Percentiles rank a stretch among this genome's conserved stretches.
Conservation (phyloP, 805 yeast genomes). For the Saturnispora mendoncae region DNA sequence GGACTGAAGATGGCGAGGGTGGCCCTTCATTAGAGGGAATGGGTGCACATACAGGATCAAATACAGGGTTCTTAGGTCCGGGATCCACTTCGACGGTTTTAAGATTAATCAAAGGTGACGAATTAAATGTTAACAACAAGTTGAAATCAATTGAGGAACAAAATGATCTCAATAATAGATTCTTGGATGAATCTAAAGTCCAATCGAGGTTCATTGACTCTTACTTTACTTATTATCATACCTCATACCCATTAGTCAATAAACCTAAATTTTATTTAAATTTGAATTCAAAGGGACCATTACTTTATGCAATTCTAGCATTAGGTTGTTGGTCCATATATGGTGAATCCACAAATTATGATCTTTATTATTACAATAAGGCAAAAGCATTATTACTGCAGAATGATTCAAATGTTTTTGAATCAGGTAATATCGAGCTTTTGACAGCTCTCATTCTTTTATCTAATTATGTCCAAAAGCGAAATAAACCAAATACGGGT, state of each 20-base stretch:
- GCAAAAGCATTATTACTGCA: constrained; percentile 37
- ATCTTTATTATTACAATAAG: constrained; percentile 46
- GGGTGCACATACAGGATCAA: constrained; percentile 46
- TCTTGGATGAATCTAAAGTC: constrained; percentile 11
- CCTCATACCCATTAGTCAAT: constrained; percentile 52
- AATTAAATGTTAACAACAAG: constrained; percentile 20
- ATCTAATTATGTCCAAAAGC: constrained; percentile 53
- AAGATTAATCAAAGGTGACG: constrained; percentile 28
- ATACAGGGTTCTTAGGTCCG: constrained; percentile 55
- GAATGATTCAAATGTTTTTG: constrained; percentile 39
- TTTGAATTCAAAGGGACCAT: constrained; percentile 35
- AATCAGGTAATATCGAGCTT: constrained; percentile 49
- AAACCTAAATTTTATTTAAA: constrained; percentile 39
- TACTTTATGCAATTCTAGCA: constrained; percentile 50
- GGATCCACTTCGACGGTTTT: constrained; percentile 52
- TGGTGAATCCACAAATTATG: constrained; percentile 45
- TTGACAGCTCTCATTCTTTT: constrained; percentile 45
- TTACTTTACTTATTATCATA: constrained; percentile 52
- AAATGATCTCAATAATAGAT: background rate
- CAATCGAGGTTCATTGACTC: constrained; percentile 23
- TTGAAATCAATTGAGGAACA: constrained; percentile 2
- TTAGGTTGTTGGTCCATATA: constrained; percentile 62
- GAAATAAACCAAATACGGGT: constrained; percentile 59
- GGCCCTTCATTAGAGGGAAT: constrained; percentile 41
- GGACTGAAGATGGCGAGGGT: constrained; percentile 12